Evolutionary conservation across 2,329 filamentous ascomycete genomes (phyloP).

Genomic region (Clonostachys solani): DNA sequence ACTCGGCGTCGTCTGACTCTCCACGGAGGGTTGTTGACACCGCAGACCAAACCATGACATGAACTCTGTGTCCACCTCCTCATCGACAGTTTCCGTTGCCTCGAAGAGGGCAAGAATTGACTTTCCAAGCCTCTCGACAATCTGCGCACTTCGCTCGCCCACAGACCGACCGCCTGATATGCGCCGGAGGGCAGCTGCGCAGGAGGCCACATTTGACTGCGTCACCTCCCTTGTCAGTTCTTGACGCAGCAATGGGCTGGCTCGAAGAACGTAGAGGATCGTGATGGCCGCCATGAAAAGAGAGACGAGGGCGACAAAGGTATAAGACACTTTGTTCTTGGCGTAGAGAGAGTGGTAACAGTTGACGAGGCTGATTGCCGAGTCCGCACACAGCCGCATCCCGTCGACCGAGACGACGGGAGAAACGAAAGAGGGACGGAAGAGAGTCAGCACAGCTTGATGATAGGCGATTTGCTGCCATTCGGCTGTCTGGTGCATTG

Average conservation of each 20-base stretch:
- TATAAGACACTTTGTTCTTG: slow-evolving; percentile 17
- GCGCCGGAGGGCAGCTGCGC: not conserved
- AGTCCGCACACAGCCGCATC: slow-evolving; percentile 7
- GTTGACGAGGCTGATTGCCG: slow-evolving; percentile 8
- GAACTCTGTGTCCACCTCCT: not conserved
- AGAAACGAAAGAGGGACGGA: slow-evolving; percentile 13
- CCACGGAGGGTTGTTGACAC: not conserved
- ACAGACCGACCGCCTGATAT: not conserved
- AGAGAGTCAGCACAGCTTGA: slow-evolving; percentile 13
- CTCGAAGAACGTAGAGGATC: slow-evolving; percentile 16
- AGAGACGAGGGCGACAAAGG: slow-evolving; percentile 15
- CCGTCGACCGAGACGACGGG: slow-evolving; percentile 4
- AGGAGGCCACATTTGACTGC: not conserved
- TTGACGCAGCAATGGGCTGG: slow-evolving; percentile 4
- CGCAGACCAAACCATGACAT: not conserved
- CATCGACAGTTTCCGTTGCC: not conserved
- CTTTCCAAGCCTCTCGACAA: not conserved
- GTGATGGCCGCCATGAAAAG: slow-evolving; percentile 19
- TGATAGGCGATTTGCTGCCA: slow-evolving; percentile 20
- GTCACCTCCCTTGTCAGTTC: not conserved
- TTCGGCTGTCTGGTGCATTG: slow-evolving; percentile 15
- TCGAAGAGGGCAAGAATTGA: not conserved
- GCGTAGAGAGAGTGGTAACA: slow-evolving; percentile 14
- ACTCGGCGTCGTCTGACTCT: not conserved
- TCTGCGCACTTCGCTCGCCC: not conserved